phyloP scores from a whole-genome alignment of 805 yeast species.

The Candida endomychidarum region DNA sequence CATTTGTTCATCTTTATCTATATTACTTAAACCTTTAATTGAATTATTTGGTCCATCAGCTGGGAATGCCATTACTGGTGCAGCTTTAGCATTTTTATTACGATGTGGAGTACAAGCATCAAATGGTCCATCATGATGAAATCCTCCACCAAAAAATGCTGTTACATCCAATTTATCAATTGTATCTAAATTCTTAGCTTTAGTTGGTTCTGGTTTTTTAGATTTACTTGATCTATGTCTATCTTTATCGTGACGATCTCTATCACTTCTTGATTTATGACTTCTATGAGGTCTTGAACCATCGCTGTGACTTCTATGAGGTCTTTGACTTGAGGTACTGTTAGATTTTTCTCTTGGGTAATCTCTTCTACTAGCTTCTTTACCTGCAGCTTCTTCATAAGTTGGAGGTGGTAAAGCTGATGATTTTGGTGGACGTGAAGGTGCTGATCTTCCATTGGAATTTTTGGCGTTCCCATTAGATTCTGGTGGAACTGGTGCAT shows the following conservation, averaged over 20 bases:
- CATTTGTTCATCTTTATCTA: constrained; percentile 51
- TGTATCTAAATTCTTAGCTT: constrained; percentile 80
- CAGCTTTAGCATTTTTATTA: constrained; percentile 69
- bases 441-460: constrained; percentile 11
- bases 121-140: constrained; percentile 99
- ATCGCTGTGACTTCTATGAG: constrained; percentile 18
- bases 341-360: constrained; percentile 55
- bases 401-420: constrained; percentile 53
- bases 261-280: constrained; percentile 15
- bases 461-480: constrained; percentile 1
- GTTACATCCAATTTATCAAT: constrained; percentile 96
- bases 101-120: constrained; percentile 98
- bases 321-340: constrained; percentile 10
- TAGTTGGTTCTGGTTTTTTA: constrained; percentile 42
- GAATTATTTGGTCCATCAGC: constrained; percentile 92
- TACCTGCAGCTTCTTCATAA: constrained; percentile 68
- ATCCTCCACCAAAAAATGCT: constrained; percentile 88
- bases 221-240: constrained; percentile 15
- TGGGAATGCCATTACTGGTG: constrained; percentile 96
- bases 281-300: constrained; percentile 12
- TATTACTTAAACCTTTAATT: constrained; percentile 61
- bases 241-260: constrained; percentile 12
- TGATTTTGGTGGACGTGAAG: constrained; percentile 35
- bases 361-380: constrained; percentile 37
- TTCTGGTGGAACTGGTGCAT: constrained; percentile 34